Base-by-base conservation (phyloP, 257 asterid genomes). In the Solanum chilense region DNA sequence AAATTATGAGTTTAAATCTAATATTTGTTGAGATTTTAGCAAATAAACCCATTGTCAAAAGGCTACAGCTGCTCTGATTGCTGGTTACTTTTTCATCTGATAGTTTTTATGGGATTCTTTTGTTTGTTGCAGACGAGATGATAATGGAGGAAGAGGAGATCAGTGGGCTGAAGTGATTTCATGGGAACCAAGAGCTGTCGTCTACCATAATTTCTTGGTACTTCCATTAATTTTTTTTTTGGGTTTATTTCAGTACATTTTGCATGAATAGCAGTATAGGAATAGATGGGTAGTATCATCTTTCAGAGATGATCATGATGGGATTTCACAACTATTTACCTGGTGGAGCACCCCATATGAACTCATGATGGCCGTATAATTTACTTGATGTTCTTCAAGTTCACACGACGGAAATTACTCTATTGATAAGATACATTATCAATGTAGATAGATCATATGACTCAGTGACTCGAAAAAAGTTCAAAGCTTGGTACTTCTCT, bases 111-210 rank as follows among this genome's bases (percentile, higher is more conserved):
- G 83, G 35, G 52, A 70, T 8, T 85, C 41, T 84, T 29, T 52
- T 68, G 58, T 83, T 37, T 68, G 64, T n/a, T 27, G 88, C 88
- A 96, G 99, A 85, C 91, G 70, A 81, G 92, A 86, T 78, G 99
- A 88, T 68, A 94, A 90, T 84, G 96, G 84, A 49, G 92, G 87
- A 83, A 52, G 41, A 73, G 88, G 87, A 89, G 98, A 95, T 92
- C 95, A 92, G 85, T 97, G 99, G 99, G 98, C 90, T 85, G 99
- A 97, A 91, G 86, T 96, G 86, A 91, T 97, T 87, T 96, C 99
- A 35, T 96, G 98, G 99, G 99, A 97, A 91, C 99, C 99, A 6
- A 93, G 99, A 91, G 99, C 99, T 87, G 89, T 86, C 78, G 58
- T 97, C 86, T 96, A 89, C 90, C 99, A 96, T 81, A 93, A 95